A percentile compares a stretch with the other conserved stretches of the same genome.
These are phyloP conservation scores for Pezicula radicicola DNA, from an alignment of 2,329 filamentous ascomycete species.

Conservation along the genomic window DNA sequence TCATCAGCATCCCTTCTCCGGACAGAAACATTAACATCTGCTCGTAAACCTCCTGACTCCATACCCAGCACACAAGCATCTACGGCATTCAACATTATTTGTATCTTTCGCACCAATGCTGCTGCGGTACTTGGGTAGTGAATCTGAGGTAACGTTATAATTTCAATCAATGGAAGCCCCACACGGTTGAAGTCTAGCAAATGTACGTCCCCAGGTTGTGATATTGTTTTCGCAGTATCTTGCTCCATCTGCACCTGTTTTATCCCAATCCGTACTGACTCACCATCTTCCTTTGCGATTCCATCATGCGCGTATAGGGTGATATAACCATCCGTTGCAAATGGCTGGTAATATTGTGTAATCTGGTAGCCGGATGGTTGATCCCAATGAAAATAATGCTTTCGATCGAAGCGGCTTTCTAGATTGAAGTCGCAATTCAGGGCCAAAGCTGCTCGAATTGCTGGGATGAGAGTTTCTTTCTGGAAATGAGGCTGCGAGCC, in stretches of 20 bases:
- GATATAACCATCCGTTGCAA: slow-evolving; percentile 69
- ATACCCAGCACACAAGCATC: slow-evolving; percentile 88
- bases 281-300: slow-evolving; percentile 70
- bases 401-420: slow-evolving; percentile 84
- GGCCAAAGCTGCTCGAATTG: slow-evolving; percentile 83
- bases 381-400: slow-evolving; percentile 99
- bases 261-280: slow-evolving; percentile 72
- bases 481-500: slow-evolving; percentile 89
- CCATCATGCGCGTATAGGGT: slow-evolving; percentile 72
- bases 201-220: slow-evolving; percentile 68
- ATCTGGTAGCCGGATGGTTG: slow-evolving; percentile 97
- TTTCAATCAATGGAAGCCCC: slow-evolving; percentile 86
- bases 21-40: slow-evolving; percentile 94
- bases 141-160: slow-evolving; percentile 88
- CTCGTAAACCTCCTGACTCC: slow-evolving; percentile 86
- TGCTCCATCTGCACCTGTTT: slow-evolving; percentile 97
- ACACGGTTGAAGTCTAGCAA: slow-evolving; percentile 94
- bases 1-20: slow-evolving; percentile 41
- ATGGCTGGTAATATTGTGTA: slow-evolving; percentile 85
- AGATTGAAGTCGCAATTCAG: slow-evolving; percentile 76
- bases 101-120: slow-evolving; percentile 84
- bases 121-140: slow-evolving; percentile 85
- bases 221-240: slow-evolving; percentile 91
- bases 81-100: slow-evolving; percentile 73
- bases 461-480: slow-evolving; percentile 77